Evolutionary conservation across 1,139 yeast genomes (phyloP), one percentile per base, ranked within the genome.

Genomic region (Yamadazyma jaroonii): DNA sequence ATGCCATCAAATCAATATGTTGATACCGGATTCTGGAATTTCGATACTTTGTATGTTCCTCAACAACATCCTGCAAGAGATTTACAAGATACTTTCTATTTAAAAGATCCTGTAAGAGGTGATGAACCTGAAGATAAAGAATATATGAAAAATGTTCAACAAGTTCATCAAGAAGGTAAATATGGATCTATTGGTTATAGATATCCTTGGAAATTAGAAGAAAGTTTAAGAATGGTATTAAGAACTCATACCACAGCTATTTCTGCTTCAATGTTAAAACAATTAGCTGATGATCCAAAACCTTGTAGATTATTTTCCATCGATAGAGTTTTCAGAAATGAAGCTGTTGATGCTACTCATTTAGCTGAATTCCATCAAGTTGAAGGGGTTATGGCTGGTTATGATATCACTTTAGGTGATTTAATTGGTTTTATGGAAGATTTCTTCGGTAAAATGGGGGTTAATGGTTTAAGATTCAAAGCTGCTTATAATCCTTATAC

Each of bases 41-140:
- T 92, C 59, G 99, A 92, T 62, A 79, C 98, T 3, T 75, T 92
- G 54, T 92, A 72, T 57, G 99, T 92, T 38, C 99, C 99, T 40
- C 99, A 92, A 72, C 97, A 92, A 69, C 99, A 92, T 69, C 98
- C 99, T 24, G 99, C 99, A 34, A 85, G 99, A 73, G 99, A 92
- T 62, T 75, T 92, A 61, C 99, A 92, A 67, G 98, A 92, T 65
- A 92, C 99, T 41, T 92, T 92, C 72, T 92, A 92, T 68, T 76
- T 94, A 67, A 90, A 89, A 62, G 97, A 92, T 61, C 99, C 99
- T 29, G 71, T 67, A 35, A 69, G 63, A 46, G 95, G 96, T 37
- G 83, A 81, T 43, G 70, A 76, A 52, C 97, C 97, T 35, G 81
- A 80, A 49, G 97, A 92, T 62, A 72, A 74, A 58, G 64, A 69